Evolutionary conservation across 2,329 filamentous ascomycete species (phyloP), one percentile per base, ranked within the genome.

Genomic region (Sporothrix brasiliensis): DNA sequence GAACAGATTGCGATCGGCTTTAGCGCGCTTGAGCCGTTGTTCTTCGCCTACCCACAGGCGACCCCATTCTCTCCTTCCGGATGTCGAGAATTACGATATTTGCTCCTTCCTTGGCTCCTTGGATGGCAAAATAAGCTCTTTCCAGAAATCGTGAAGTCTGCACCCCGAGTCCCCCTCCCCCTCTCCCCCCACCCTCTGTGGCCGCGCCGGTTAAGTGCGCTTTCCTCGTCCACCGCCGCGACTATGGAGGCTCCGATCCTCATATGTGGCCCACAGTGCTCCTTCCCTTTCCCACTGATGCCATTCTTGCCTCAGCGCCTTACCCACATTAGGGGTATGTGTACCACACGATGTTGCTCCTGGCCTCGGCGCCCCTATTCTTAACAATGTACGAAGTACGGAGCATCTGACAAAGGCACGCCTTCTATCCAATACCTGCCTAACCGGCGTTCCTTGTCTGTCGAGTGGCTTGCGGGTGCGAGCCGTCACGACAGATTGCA

Each of bases 1-100:
- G 63, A 24, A 67, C 49, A 53, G 63, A 67, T 53, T 67, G 49
- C 47, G 63, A 67, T 67, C 63, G 63, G 49, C 63, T 67, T 67
- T 53, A 67, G 63, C 63, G 63, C 19, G 10, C 24, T 52, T 66
- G 27, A 24, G 47, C n/a, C 39, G 27, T 24, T 65, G 61, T 34
- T 21, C 61, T 44, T 44, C 34, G 30, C 6, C 41, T 44, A 44
- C 41, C 41, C 54, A 14, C 30, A 58, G 30, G 27, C 27, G 13
- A 10, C 30, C 56, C 56, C 30, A 60, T 21, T 34, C 54, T 30
- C 19, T 60, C 34, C 7, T 60, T 39, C 30, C 24, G 11, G 1
- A 21, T 21, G 14, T 21, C 56, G 56, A 60, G 34, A 60, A 60
- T 41, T 21, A 24, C 24, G 24, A 24, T 24, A 16, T 41, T 41